Evolutionary conservation across 2,329 filamentous ascomycete genomes (phyloP).

Genomic region (Didymella pinodella): DNA sequence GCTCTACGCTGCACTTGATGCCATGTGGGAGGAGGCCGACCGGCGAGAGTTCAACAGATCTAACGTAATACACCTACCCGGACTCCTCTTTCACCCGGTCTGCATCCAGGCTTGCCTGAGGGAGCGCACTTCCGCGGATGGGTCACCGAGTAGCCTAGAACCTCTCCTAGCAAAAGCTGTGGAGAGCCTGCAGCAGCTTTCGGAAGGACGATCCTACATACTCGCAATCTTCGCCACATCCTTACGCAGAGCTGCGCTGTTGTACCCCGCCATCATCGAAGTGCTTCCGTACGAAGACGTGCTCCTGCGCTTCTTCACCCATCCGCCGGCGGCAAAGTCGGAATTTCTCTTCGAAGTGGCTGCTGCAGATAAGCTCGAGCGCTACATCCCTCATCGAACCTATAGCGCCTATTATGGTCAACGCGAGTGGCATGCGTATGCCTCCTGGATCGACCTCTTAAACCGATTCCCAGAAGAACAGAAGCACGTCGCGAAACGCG

Average conservation of each 20-base stretch:
- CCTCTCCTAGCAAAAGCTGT: slow-evolving; percentile 37
- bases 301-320: slow-evolving; percentile 51
- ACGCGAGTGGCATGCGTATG: slow-evolving; percentile 55
- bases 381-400: slow-evolving; percentile 41
- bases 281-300: slow-evolving; percentile 51
- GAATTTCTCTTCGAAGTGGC: slow-evolving; percentile 58
- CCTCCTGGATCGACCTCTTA: slow-evolving; percentile 56
- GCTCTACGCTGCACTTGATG: slow-evolving; percentile 38
- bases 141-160: slow-evolving; percentile 17
- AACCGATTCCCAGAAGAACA: slow-evolving; percentile 48
- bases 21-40: slow-evolving; percentile 59
- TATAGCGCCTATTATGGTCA: slow-evolving; percentile 56
- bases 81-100: slow-evolving; percentile 48
- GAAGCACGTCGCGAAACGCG: slow-evolving; percentile 29
- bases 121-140: neutral
- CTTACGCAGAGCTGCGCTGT: slow-evolving; percentile 43
- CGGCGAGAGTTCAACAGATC: slow-evolving; percentile 57
- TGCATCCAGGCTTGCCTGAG: slow-evolving; percentile 35
- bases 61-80: slow-evolving; percentile 49
- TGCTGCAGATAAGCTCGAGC: slow-evolving; percentile 45
- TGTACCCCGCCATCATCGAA: slow-evolving; percentile 36
- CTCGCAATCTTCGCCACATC: slow-evolving; percentile 42
- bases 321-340: slow-evolving; percentile 52
- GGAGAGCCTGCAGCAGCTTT: slow-evolving; percentile 36
- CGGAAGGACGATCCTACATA: slow-evolving; percentile 47